Percentiles rank a stretch among this genome's conserved stretches.
These are phyloP conservation scores for Ogataea pignaliae DNA, from an alignment of 805 yeast genomes.

Conservation along the genomic window DNA sequence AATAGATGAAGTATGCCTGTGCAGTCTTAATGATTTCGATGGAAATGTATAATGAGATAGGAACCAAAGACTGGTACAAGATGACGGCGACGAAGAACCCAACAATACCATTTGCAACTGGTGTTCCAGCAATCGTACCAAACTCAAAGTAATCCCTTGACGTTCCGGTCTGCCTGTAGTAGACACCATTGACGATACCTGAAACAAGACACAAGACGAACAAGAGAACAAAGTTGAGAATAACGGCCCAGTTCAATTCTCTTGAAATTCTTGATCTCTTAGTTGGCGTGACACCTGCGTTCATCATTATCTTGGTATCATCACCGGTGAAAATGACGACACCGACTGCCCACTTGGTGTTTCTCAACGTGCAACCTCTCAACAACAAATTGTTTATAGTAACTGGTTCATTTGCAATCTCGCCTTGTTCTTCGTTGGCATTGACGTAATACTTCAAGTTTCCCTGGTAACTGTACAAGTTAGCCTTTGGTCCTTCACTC, in stretches of 20 bases:
- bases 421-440: conserved; percentile 33
- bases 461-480: conserved; percentile 73
- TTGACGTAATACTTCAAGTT: conserved; percentile 45
- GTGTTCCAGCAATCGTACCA: conserved; percentile 62
- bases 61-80: conserved; percentile 74
- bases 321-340: conserved; percentile 71
- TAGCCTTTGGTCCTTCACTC: conserved; percentile 80
- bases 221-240: conserved; percentile 59
- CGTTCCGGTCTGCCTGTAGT: conserved; percentile 40
- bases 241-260: conserved; percentile 66
- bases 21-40: conserved; percentile 79
- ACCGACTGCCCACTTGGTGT: conserved; percentile 81
- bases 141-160: conserved; percentile 67
- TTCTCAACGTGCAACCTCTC: conserved; percentile 75
- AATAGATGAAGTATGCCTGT: conserved; percentile 75
- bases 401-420: conserved; percentile 53
- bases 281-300: conserved; percentile 76
- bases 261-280: conserved; percentile 70
- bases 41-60: conserved; percentile 77
- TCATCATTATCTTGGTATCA: conserved; percentile 78
- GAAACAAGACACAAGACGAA: conserved; percentile 66
- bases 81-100: conserved; percentile 73
- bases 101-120: conserved; percentile 65
- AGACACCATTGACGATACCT: conserved; percentile 67
- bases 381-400: conserved; percentile 64